A percentile compares a stretch with the other conserved stretches of the same genome.
Evolutionary conservation across 768 basidiomycete species (phyloP).

Genomic region (Hortiboletus flavorubellus): DNA sequence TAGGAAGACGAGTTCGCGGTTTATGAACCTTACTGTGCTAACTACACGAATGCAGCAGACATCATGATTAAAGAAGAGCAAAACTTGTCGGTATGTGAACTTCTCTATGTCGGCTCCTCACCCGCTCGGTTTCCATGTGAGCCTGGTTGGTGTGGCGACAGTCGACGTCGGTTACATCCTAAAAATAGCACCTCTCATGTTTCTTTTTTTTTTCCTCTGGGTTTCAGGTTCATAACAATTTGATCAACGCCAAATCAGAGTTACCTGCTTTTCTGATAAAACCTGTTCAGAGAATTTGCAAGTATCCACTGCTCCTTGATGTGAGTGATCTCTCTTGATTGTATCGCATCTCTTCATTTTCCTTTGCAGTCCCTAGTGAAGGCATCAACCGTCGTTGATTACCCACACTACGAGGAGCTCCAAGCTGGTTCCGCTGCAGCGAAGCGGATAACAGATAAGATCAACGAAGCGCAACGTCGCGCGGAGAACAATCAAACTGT

Average conservation of each 20-base stretch:
- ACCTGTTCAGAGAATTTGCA: constrained; percentile 97
- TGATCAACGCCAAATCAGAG: constrained; percentile 90
- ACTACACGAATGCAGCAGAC: constrained; percentile 85
- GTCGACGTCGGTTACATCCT: constrained; percentile 1
- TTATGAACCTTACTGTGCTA: constrained; percentile 97
- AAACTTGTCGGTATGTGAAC: constrained; percentile 69
- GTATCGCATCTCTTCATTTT: constrained; percentile 7
- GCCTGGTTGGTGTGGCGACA: constrained; percentile 27
- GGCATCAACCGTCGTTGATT: constrained; percentile 57
- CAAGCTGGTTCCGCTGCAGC: constrained; percentile 81
- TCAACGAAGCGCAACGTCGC: constrained; percentile 92
- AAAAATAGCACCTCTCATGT: constrained; percentile 22
- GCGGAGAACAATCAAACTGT: constrained; percentile 92
- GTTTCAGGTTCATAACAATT: constrained; percentile 66
- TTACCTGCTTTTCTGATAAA: constrained; percentile 97
- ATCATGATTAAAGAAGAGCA: constrained; percentile 84
- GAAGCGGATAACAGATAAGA: constrained; percentile 90
- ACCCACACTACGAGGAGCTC: constrained; percentile 76
- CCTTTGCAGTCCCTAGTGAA: constrained; percentile 65
- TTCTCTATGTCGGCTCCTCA: constrained; percentile 1
- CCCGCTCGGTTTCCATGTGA: constrained; percentile 15
- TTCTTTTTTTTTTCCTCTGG: neutral
- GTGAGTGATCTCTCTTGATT: constrained; percentile 43
- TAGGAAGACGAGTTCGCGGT: constrained; percentile 95
- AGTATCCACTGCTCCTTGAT: constrained; percentile 93